Base-by-base conservation (phyloP, 768 basidiomycete species). In the Mycena haematopus region DNA sequence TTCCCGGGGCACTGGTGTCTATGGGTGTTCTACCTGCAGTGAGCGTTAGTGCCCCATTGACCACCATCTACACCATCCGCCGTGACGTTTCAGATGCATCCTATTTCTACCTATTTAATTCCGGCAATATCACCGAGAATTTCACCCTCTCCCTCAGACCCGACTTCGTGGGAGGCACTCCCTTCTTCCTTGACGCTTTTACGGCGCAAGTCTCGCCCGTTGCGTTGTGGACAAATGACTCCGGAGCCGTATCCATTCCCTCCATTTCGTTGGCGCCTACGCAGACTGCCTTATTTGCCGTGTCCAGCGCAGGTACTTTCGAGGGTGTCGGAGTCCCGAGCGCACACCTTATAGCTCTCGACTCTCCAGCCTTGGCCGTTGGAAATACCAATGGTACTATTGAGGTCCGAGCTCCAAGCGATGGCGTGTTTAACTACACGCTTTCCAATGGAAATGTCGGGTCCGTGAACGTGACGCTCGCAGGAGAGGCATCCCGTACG, bases 181-280 rank as follows among this genome's bases (percentile, higher is more conserved):
- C 66, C 27, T 67, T 67, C 45, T 57, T 55, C 49, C 63, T 67
- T 24, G 58, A 67, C 56, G 56, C 66, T 19, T 67, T 62, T 54
- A 67, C 50, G 5, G 66, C 45, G 22, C 35, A 56, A 7, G 62
- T 63, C 19, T 56, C 27, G 9, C 62, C 66, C 1, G 62, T 67
- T 1, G 62, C 50, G 19, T 52, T 63, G 35, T 63, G 63, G 55
- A 59, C 65, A 8, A 57, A 60, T n/a, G 47, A 33, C 36, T 56
- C 57, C 14, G 62, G 58, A 27, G 60, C 50, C 14, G 63, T 67
- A 25, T 60, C 66, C 24, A 67, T 67, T 24, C 66, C 66, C 9
- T 46, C 31, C 9, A 21, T 67, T 24, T 63, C 62, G 19, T 52
- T 67, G 17, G 55, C 62, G 5, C 55, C 66, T 8, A 46, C 53